Percentiles rank a stretch among this genome's conserved stretches.
These are phyloP conservation scores for Trametes villosa DNA, from an alignment of 768 basidiomycete species.

Conservation along the genomic window DNA sequence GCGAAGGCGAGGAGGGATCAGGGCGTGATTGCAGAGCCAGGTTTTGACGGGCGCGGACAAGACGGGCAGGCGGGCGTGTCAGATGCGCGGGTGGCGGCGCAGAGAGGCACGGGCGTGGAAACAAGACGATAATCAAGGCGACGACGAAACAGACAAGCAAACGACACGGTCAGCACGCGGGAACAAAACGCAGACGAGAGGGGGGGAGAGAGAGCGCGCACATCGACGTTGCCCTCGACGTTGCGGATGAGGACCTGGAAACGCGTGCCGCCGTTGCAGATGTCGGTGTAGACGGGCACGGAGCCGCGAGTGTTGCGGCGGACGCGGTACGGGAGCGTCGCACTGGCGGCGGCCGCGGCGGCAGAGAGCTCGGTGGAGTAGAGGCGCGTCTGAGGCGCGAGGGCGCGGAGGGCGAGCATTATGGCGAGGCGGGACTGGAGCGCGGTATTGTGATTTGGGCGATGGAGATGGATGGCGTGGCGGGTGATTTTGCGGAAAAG, in stretches of 20 bases:
- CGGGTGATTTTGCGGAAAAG: not conserved
- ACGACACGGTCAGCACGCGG: conserved; percentile 6
- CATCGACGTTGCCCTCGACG: conserved; percentile 64
- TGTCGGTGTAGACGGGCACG: conserved; percentile 77
- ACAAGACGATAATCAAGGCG: not conserved
- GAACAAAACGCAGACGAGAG: conserved; percentile 3
- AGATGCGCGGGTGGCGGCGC: not conserved
- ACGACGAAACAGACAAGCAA: not conserved
- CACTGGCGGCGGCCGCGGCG: conserved; percentile 2
- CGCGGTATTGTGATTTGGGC: not conserved
- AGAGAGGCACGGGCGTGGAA: not conserved
- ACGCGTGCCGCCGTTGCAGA: conserved; percentile 67
- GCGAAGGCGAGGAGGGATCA: not conserved
- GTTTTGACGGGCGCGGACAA: conserved; percentile 7
- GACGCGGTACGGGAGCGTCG: conserved; percentile 53
- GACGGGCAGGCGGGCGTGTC: conserved; percentile 1
- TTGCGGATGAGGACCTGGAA: conserved; percentile 65
- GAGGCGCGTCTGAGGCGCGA: conserved; percentile 17
- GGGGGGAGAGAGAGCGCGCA: conserved; percentile 38
- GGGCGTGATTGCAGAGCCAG: conserved; percentile 7
- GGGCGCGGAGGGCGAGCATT: conserved; percentile 6
- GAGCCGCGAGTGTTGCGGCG: conserved; percentile 68
- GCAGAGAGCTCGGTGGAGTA: conserved; percentile 21
- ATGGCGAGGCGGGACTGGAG: conserved; percentile 13
- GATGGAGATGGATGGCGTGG: not conserved